phyloP scores from a whole-genome alignment of 2,329 filamentous ascomycete species.

The Coniochaeta sp. region DNA sequence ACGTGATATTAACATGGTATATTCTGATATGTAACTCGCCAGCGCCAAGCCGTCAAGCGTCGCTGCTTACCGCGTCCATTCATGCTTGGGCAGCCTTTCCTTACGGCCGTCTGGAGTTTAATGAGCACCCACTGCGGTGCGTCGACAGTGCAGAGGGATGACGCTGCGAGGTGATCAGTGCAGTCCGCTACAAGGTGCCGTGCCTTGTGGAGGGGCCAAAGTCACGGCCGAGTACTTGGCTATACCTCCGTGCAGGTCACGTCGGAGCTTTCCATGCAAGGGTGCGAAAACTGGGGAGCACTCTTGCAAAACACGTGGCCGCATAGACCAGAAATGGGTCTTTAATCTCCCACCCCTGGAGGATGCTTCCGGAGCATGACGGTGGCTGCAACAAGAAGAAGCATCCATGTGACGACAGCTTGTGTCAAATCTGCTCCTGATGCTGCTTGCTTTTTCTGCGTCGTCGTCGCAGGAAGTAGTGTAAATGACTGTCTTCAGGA shows the following conservation, averaged over 20 bases:
- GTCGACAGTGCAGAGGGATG: not conserved
- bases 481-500: not conserved
- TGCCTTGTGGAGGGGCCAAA: not conserved
- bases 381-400: not conserved
- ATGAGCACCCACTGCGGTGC: not conserved
- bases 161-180: not conserved
- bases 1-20: not conserved
- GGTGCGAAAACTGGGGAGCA: not conserved
- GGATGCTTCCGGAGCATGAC: not conserved
- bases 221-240: not conserved
- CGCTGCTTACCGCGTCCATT: not conserved
- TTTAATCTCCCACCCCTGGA: slow-evolving; percentile 2
- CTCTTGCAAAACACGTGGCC: not conserved
- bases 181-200: not conserved
- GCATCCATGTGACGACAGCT: not conserved
- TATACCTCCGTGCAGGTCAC: no score
- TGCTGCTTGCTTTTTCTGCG: not conserved
- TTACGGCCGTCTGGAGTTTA: slow-evolving; percentile 1
- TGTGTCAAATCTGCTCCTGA: not conserved
- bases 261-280: not conserved
- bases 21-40: not conserved
- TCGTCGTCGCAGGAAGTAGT: not conserved
- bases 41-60: not conserved
- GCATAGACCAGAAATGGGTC: not conserved
- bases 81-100: not conserved